Evolutionary conservation across 1,284 basidiomycete genomes (phyloP).

Genomic region (Stereum hirsutum): DNA sequence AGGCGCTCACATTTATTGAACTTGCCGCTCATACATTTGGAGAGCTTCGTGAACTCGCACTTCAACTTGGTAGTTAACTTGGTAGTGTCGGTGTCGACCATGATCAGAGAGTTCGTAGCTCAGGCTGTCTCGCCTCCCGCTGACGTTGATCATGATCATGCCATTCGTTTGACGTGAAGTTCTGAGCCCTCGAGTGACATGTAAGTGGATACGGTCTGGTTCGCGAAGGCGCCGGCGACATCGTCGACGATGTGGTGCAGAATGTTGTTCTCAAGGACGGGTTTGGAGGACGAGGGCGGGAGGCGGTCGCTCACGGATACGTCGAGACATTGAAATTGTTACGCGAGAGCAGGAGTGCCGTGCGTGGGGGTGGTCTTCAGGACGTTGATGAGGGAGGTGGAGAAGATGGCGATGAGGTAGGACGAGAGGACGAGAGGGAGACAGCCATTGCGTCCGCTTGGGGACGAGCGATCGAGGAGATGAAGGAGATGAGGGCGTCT

Average conservation of each 20-base stretch:
- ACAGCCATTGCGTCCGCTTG: conserved; percentile 80
- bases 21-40: conserved; percentile 77
- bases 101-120: conserved; percentile 50
- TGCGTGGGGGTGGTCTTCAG: conserved; percentile 62
- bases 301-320: conserved; percentile 79
- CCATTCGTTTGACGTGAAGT: conserved; percentile 50
- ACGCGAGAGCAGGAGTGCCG: conserved; percentile 81
- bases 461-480: conserved; percentile 74
- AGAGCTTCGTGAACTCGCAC: conserved; percentile 79
- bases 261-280: conserved; percentile 77
- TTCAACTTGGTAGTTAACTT: too few species aligned
- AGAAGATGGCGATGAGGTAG: conserved; percentile 86
- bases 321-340: conserved; percentile 86
- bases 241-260: conserved; percentile 78
- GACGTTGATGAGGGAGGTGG: conserved; percentile 67
- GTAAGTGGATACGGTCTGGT: conserved; percentile 61
- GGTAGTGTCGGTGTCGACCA: conserved; percentile 80
- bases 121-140: conserved; percentile 72
- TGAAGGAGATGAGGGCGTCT: conserved; percentile 85
- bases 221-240: conserved; percentile 64
- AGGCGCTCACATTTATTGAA: conserved; percentile 81
- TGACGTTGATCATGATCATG: conserved; percentile 44
- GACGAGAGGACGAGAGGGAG: conserved; percentile 80
- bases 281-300: conserved; percentile 63
- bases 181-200: conserved; percentile 69